Conservation (phyloP, 768 basidiomycete genomes). For the Rubroboletus satanas region DNA sequence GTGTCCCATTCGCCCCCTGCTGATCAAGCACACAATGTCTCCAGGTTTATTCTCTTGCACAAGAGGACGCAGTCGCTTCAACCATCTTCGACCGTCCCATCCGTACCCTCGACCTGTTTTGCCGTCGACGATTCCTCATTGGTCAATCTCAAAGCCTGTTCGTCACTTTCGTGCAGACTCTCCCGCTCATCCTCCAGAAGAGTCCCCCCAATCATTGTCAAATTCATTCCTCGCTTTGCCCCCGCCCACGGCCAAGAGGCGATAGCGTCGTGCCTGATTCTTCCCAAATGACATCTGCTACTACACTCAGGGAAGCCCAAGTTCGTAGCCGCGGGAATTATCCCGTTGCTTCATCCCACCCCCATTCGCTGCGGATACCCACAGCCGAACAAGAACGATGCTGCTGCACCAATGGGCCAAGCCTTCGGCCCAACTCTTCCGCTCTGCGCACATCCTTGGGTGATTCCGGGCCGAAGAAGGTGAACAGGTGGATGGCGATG, state of each 20-base stretch:
- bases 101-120: conserved; percentile 23
- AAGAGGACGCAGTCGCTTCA: conserved; percentile 25
- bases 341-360: conserved; percentile 51
- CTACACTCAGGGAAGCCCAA: conserved; percentile 78
- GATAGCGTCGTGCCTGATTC: conserved; percentile 58
- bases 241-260: conserved; percentile 49
- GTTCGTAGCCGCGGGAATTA: conserved; percentile 60
- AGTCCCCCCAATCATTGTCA: conserved; percentile 27
- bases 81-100: conserved; percentile 34
- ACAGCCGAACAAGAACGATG: conserved; percentile 9
- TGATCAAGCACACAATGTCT: conserved; percentile 14
- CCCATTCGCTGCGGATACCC: conserved; percentile 30
- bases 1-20: too few relatives aligned
- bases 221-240: conserved; percentile 34
- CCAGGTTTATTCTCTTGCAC: conserved; percentile 34
- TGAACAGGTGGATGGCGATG: conserved; percentile 36
- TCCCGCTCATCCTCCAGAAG: conserved; percentile 25
- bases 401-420: conserved; percentile 7
- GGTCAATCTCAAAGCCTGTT: conserved; percentile 76
- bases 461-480: conserved; percentile 36
- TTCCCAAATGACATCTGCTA: conserved; percentile 73
- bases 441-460: conserved; percentile 26
- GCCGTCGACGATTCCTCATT: conserved; percentile 33
- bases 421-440: conserved; percentile 13
- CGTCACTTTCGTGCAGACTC: conserved; percentile 56